Percentiles rank a stretch among this genome's conserved stretches.
Evolutionary conservation across 75 land plant species (phyloP).

Genomic region (Sequoiadendron giganteum): DNA sequence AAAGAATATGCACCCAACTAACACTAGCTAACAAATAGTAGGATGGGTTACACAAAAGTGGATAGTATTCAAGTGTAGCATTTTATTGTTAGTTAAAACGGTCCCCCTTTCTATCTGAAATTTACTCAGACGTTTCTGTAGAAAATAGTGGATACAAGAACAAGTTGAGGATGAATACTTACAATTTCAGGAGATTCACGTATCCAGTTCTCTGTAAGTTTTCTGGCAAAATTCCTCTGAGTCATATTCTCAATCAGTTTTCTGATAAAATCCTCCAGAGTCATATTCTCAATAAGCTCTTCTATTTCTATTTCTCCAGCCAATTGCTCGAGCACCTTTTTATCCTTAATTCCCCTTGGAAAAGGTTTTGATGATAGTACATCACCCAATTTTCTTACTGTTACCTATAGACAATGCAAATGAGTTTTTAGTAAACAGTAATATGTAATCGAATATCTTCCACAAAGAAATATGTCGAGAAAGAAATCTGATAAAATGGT

Average conservation of each 20-base stretch:
- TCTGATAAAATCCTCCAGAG: neutral
- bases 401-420: constrained; percentile 6
- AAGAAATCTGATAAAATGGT: neutral
- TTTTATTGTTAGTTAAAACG: neutral
- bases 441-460: neutral
- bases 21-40: no score
- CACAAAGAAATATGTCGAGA: neutral
- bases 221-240: constrained; percentile 6
- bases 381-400: neutral
- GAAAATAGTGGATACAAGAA: neutral
- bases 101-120: neutral
- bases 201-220: neutral
- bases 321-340: neutral
- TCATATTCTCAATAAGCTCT: neutral
- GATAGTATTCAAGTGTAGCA: neutral
- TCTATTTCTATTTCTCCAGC: neutral
- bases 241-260: neutral
- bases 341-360: neutral
- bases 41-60: no score
- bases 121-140: neutral
- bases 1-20: no score
- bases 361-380: neutral
- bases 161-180: neutral
- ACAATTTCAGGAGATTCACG: constrained; percentile 2
- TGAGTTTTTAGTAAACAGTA: neutral